Evolutionary conservation across 2,329 filamentous ascomycete genomes (phyloP), one percentile per base, ranked within the genome.

Genomic region (Pseudogymnoascus sp.): DNA sequence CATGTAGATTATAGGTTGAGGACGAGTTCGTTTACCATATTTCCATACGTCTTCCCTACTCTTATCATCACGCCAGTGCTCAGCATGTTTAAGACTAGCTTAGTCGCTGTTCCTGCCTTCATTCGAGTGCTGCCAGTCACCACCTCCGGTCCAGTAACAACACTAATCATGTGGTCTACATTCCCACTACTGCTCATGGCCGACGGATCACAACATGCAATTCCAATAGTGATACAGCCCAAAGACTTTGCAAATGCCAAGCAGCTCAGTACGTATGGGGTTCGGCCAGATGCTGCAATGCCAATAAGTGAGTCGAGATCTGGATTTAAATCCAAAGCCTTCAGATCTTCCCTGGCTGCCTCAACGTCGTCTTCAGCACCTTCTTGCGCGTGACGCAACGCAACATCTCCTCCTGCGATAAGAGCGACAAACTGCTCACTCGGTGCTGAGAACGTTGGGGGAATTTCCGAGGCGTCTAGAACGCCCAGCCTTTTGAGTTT

Each of bases 61-160:
- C 67, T 69, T 33, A 76, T 72, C 71, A 75, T 75, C 7, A 71
- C 67, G 1, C 75, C 73, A 1, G 74, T 75, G 41, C 74, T 76
- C 2, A 76, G 63, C 74, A 76, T 76, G 60, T 77, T 75, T 45
- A 75, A 63, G 1, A 75, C 73, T 60, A 76, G 62, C 63, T 77
- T 77, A 0, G 75, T 76, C 1, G 73, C 74, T 0, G 73, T 77
- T 13, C 75, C 75, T 1, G 75, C 74, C 63, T 77, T 77, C 61
- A 77, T 68, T 28, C 75, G 67, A 1, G 75, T 77, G 63, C 75
- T 77, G 2, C 75, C 75, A n/a, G 74, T 75, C 2, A 76, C 69
- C 3, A 75, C 71, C 64, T 77, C 75, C 1, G 75, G 70, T 0
- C 75, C 75, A 1, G 74, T 73, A 1, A 76, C 66, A n/a, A 71